Conservation (phyloP, 2,329 filamentous ascomycete species). For the Arthrobotrys musiformis region DNA sequence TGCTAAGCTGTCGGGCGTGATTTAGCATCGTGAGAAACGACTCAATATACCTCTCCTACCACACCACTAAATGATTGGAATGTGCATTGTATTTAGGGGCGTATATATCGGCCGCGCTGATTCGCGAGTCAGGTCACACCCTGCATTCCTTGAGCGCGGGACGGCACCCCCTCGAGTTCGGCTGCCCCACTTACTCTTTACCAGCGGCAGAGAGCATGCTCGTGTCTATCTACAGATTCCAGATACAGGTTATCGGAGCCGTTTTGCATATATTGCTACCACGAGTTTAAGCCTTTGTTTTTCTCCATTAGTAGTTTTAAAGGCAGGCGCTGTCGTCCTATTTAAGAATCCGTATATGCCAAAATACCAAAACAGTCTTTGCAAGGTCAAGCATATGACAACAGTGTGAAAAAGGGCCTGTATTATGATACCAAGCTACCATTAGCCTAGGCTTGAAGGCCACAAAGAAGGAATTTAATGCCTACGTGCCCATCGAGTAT, state of each 20-base stretch:
- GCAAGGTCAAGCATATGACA: background rate
- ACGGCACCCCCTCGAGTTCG: background rate
- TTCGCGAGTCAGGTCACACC: background rate
- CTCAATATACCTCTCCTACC: constrained; percentile 4
- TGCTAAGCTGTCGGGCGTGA: too few species aligned
- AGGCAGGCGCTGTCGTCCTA: background rate
- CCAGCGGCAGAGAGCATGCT: background rate
- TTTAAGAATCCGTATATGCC: background rate
- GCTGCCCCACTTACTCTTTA: background rate
- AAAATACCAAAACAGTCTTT: background rate
- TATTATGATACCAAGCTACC: too few species aligned
- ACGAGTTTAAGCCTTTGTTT: background rate
- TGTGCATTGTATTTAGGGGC: too few species aligned
- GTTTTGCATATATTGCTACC: background rate
- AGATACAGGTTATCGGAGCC: background rate
- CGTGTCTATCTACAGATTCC: background rate
- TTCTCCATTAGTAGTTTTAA: background rate
- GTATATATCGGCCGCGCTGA: background rate
- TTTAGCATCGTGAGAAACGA: background rate
- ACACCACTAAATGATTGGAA: constrained; percentile 13
- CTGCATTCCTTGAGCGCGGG: constrained; percentile 9
- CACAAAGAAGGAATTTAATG: background rate
- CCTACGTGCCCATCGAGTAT: background rate
- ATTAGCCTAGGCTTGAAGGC: background rate
- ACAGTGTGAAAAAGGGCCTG: too few species aligned